phyloP scores from a whole-genome alignment of 2,329 filamentous ascomycete species.

The Fusarium denticulatum region DNA sequence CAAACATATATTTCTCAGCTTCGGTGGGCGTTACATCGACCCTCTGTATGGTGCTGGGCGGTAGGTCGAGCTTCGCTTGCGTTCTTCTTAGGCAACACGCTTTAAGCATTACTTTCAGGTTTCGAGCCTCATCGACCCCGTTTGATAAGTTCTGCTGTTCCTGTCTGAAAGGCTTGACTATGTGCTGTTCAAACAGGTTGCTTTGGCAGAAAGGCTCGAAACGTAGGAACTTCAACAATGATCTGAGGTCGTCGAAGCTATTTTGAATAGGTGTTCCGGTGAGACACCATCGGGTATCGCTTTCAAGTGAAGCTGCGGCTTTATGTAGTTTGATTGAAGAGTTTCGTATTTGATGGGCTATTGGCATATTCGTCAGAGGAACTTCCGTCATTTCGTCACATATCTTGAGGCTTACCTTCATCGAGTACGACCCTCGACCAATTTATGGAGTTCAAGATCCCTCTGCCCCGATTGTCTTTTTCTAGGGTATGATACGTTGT shows the following conservation, averaged over 20 bases:
- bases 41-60: accelerated
- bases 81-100: neutral
- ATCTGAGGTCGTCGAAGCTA: neutral
- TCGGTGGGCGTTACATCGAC: neutral
- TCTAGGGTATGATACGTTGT: neutral
- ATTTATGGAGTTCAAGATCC: accelerated
- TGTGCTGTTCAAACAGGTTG: neutral
- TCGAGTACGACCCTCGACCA: neutral
- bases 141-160: accelerated
- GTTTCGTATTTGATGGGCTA: conserved; percentile 9
- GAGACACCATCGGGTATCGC: accelerated
- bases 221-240: neutral
- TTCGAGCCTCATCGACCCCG: accelerated
- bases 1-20: accelerated
- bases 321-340: accelerated
- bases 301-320: accelerated
- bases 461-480: accelerated
- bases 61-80: accelerated
- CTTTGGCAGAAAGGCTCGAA: accelerated
- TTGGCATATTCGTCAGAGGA: accelerated
- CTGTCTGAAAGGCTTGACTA: neutral
- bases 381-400: accelerated
- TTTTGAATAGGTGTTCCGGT: conserved; percentile 3
- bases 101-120: neutral
- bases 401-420: neutral